Conservation (phyloP, 768 basidiomycete genomes). For the Tricholoma matsutake region DNA sequence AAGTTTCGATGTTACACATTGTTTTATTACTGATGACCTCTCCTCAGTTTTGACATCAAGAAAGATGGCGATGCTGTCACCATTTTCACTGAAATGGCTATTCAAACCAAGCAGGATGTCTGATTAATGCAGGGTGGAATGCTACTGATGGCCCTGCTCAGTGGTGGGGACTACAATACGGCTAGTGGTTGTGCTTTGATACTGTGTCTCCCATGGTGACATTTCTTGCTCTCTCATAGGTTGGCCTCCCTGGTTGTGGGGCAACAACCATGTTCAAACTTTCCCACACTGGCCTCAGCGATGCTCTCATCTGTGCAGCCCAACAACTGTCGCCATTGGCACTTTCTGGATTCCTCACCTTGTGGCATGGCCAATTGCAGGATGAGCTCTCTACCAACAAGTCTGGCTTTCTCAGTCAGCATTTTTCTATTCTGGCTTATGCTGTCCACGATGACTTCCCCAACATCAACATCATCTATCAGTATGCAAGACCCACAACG, state of each 20-base stretch:
- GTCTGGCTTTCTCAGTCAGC: not conserved
- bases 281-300: conserved; percentile 57
- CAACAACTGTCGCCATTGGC: not conserved
- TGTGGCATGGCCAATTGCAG: conserved; percentile 6
- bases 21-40: conserved; percentile 23
- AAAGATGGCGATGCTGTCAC: not conserved
- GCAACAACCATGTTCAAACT: conserved; percentile 52
- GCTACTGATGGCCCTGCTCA: conserved; percentile 57
- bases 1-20: conserved; percentile 9
- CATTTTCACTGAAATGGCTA: conserved; percentile 2
- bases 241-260: conserved; percentile 44
- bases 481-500: too few relatives aligned
- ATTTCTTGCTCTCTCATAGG: not conserved
- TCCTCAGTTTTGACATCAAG: not conserved
- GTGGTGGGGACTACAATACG: conserved; percentile 64
- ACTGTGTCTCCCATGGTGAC: too few relatives aligned
- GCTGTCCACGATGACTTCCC: conserved; percentile 8
- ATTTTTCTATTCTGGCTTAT: not conserved
- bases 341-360: conserved; percentile 2
- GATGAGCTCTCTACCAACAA: conserved; percentile 12
- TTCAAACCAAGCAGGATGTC: not conserved
- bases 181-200: conserved; percentile 34
- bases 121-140: conserved; percentile 36
- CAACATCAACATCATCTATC: not conserved
- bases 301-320: conserved; percentile 31